Conservation (phyloP, 2,329 filamentous ascomycete species). For the Stemphylium lycopersici region DNA sequence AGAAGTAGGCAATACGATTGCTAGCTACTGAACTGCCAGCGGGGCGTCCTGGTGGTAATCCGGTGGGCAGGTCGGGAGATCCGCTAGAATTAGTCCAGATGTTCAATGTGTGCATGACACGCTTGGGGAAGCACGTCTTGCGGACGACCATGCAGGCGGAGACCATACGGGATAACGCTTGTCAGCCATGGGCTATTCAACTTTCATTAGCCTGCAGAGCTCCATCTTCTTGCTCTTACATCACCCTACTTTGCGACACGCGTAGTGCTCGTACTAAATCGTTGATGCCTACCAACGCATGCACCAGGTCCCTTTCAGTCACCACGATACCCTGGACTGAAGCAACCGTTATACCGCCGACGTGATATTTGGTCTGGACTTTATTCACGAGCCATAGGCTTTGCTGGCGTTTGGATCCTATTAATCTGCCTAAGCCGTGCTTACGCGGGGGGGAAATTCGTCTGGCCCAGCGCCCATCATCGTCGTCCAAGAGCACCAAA, state of each 20-base stretch:
- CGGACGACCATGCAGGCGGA: constrained; percentile 22
- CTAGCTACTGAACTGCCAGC: constrained; percentile 10
- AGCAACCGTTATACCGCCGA: constrained; percentile 4
- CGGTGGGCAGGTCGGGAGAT: constrained; percentile 19
- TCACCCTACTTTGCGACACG: constrained; percentile 5
- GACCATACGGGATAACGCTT: constrained; percentile 17
- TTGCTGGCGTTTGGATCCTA: constrained; percentile 1
- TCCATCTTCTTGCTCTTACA: neutral
- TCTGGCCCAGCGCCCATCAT: constrained; percentile 11
- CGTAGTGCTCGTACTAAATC: constrained; percentile 4
- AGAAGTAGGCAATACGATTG: constrained; percentile 10
- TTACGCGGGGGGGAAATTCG: constrained; percentile 22
- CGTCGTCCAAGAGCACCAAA: constrained; percentile 9
- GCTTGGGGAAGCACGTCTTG: constrained; percentile 29
- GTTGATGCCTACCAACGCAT: constrained; percentile 16
- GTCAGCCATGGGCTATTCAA: constrained; percentile 16
- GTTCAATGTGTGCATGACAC: constrained; percentile 18
- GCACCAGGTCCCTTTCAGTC: constrained; percentile 4
- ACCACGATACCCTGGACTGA: neutral
- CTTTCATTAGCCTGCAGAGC: constrained; percentile 12
- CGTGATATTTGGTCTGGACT: neutral
- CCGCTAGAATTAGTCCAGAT: constrained; percentile 40
- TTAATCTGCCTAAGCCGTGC: constrained; percentile 15
- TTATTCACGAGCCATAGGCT: neutral
- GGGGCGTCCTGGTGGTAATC: constrained; percentile 7